Evolutionary conservation across 108 stramenopile species (phyloP), one percentile per base, ranked within the genome.

Genomic region (Epithemia pelagica): DNA sequence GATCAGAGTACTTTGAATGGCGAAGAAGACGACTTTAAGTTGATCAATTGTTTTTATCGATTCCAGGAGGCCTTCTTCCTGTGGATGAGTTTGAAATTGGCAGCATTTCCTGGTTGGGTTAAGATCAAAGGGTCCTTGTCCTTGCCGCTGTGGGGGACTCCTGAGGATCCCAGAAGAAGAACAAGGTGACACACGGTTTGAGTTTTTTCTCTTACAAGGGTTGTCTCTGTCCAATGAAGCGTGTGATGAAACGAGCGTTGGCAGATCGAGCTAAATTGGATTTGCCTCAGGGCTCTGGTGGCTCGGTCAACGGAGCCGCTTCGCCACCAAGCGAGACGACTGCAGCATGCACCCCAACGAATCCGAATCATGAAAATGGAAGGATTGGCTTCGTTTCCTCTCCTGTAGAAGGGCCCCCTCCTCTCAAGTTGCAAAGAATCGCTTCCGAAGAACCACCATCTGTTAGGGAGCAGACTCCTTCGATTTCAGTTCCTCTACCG

Each of bases 241-340:
- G 37, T 10, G n/a, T 67, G 18, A 92, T 92, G 91, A 92, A 92
- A 66, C 85, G 91, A 65, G 91, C 91, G 26, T 71, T 92, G 58
- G 91, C 91, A 58, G 87, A 89, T 75, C 84, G 91, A 59, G 91
- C 87, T 22, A 88, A 88, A 58, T 83, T 70, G 78, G 51, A 67
- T 58, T 62, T 71, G 56, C 65, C 59, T 27, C 26, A 61, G 5
- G 31, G 57, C 21, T 24, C 58, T 31, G 30, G 60, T 32, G 27
- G 62, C 20, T 23, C 57, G 28, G 32, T 25, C 68, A 64, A 54
- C 69, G 33, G 56, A 5, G 25, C 25, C 5, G 5, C 56, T 19
- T 27, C 56, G 7, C 26, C 56, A 19, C 56, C 56, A 58, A 7
- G 8, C 5, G 15, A 58, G 21, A 8, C 18, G 10, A 15, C 5